phyloP scores from a whole-genome alignment of 495 filamentous ascomycete genomes.

The Eremomyces bilateralis region DNA sequence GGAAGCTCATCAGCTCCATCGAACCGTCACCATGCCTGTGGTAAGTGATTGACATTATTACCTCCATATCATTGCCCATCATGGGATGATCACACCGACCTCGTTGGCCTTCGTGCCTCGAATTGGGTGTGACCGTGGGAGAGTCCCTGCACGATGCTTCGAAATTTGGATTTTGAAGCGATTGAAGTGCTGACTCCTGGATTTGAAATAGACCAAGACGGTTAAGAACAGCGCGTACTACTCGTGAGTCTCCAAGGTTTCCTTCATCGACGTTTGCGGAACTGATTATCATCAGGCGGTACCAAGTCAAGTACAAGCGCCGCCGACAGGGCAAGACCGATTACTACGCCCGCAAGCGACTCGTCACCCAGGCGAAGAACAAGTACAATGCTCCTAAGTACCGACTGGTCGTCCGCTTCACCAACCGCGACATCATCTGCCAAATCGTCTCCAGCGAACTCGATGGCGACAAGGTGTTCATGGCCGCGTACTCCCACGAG shows the following conservation, averaged over 20 bases:
- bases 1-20: background rate
- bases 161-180: slow-evolving; percentile 65
- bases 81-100: background rate
- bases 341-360: slow-evolving; percentile 98
- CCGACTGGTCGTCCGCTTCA: slow-evolving; percentile 98
- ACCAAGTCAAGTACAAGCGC: slow-evolving; percentile 99
- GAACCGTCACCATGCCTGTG: slow-evolving; percentile 21
- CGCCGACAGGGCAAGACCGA: slow-evolving; percentile 95
- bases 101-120: slow-evolving; percentile 2
- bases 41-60: slow-evolving; percentile 18
- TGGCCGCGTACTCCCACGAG: slow-evolving; percentile 88
- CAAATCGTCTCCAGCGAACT: slow-evolving; percentile 97
- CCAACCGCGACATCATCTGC: slow-evolving; percentile 96
- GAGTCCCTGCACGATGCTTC: slow-evolving; percentile 98
- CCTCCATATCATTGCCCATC: background rate
- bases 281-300: slow-evolving; percentile 28
- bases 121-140: slow-evolving; percentile 8
- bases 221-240: slow-evolving; percentile 96
- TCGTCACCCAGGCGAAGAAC: slow-evolving; percentile 99
- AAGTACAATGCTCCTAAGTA: slow-evolving; percentile 99
- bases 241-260: slow-evolving; percentile 38
- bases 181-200: slow-evolving; percentile 95
- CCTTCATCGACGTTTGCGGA: slow-evolving; percentile 8
- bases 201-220: slow-evolving; percentile 56
- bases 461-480: slow-evolving; percentile 89